These are phyloP conservation scores for Haplosporangium sp. DNA, from an alignment of 371 early-diverging fungal species.

Conservation along the genomic window DNA sequence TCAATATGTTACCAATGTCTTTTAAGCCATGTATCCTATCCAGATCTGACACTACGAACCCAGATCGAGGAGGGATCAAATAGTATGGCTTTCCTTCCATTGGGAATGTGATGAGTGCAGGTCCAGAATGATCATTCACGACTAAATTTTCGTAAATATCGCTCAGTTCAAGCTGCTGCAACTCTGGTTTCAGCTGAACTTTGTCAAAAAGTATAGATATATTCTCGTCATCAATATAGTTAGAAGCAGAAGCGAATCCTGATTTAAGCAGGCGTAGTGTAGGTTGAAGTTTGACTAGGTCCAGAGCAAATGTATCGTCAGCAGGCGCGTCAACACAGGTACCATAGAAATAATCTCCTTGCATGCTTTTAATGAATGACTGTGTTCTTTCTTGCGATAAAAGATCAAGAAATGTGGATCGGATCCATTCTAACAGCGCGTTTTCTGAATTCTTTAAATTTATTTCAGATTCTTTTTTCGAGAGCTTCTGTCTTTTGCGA, in stretches of 20 bases:
- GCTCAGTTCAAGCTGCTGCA: constrained; percentile 28
- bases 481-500: constrained; percentile 20
- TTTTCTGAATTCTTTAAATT: background rate
- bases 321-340: constrained; percentile 24
- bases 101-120: constrained; percentile 15
- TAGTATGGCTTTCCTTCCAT: constrained; percentile 28
- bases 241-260: constrained; percentile 17
- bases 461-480: constrained; percentile 1
- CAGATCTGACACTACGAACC: constrained; percentile 38
- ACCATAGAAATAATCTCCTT: constrained; percentile 30
- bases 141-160: constrained; percentile 38
- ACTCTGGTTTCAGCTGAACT: background rate
- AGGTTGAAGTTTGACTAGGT: constrained; percentile 32
- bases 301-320: constrained; percentile 22
- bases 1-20: constrained; percentile 21
- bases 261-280: constrained; percentile 25
- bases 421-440: constrained; percentile 25
- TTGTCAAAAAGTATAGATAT: constrained; percentile 4
- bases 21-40: constrained; percentile 33
- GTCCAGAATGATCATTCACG: background rate
- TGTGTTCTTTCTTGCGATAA: background rate
- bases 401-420: constrained; percentile 5
- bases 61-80: constrained; percentile 38
- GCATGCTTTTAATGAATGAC: constrained; percentile 8
- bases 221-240: background rate